Base-by-base conservation (phyloP, 2,329 filamentous ascomycete genomes). In the Geosmithia flava region DNA sequence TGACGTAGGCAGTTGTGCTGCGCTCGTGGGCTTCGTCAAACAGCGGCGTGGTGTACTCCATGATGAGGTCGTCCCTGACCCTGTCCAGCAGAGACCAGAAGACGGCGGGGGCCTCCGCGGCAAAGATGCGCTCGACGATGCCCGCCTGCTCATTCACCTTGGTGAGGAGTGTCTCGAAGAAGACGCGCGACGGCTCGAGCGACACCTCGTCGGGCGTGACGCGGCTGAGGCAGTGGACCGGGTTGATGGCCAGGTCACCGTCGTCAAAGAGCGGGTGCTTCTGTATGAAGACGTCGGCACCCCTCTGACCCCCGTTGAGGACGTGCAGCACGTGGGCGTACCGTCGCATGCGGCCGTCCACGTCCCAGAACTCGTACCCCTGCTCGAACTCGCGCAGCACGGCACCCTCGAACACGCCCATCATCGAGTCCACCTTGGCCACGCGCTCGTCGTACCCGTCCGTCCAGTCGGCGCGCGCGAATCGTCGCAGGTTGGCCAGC, bases 381-480 rank as follows among this genome's bases (percentile, higher is more conserved):
- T 93, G 85, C 64, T 94, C 86, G 55, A 98, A 98, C 62, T 98
- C 93, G 45, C 85, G 78, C 47, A 96, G 68, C 3, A 94, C 90
- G 3, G 90, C 89, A 49, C 83, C 89, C 66, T 97, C 91, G 58
- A 98, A 98, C 50, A 93, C 82, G 39, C 76, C 76, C 54, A 83
- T 78, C 76, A 94, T 89, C 20, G 74, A 76, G 39, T 78, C 71
- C 19, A 98, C 69, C 59, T 83, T 86, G 52, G 85, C 80, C 56
- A 85, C 78, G 42, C 91, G 73, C 55, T 80, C 73, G 45, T 69
- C 64, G 72, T 85, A 90, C 2, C 88, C 90, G 49, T 83, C 70
- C 0, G 87, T 75, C 69, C 79, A 86, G 62, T 98, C 93, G 58
- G 86, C 88, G 57, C 80, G 81, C 10, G 85, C 74, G 64, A 98